A percentile compares a stretch with the other conserved stretches of the same genome.
Evolutionary conservation across 73 alveolate genomes (phyloP).

Genomic region (Paramecium bursaria): DNA sequence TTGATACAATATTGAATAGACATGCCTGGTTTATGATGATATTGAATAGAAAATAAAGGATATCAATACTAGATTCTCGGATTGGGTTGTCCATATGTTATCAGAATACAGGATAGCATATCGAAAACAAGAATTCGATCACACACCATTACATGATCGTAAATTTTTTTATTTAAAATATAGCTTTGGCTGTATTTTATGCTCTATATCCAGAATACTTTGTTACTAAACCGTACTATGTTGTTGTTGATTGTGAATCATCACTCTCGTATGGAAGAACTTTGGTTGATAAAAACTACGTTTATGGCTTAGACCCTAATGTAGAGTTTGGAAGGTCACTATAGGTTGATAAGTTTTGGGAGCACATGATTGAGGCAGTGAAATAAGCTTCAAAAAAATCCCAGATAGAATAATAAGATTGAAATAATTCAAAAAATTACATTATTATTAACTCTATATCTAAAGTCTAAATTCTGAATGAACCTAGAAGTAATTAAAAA

Average conservation of each 20-base stretch:
- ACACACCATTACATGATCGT: constrained; percentile 38
- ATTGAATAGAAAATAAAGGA: background rate
- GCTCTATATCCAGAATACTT: constrained; percentile 31
- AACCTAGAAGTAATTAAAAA: too few species aligned
- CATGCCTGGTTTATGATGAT: background rate
- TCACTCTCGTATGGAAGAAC: constrained; percentile 43
- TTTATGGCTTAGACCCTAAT: background rate
- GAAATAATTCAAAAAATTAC: too few species aligned
- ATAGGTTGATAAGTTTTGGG: constrained; percentile 20
- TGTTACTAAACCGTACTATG: background rate
- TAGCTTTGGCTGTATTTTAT: constrained; percentile 44
- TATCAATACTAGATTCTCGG: background rate
- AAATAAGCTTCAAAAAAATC: constrained; percentile 33
- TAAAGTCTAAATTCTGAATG: too few species aligned
- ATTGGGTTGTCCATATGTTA: background rate
- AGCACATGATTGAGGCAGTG: constrained; percentile 32
- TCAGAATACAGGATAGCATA: background rate
- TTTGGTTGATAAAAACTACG: background rate
- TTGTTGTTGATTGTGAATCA: constrained; percentile 40
- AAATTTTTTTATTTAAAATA: background rate
- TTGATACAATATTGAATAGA: background rate
- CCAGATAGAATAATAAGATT: background rate
- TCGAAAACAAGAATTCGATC: background rate
- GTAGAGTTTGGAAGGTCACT: background rate
- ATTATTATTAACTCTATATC: too few species aligned